Base-by-base conservation (phyloP, 2,329 filamentous ascomycete genomes). In the Botryotinia globosa region DNA sequence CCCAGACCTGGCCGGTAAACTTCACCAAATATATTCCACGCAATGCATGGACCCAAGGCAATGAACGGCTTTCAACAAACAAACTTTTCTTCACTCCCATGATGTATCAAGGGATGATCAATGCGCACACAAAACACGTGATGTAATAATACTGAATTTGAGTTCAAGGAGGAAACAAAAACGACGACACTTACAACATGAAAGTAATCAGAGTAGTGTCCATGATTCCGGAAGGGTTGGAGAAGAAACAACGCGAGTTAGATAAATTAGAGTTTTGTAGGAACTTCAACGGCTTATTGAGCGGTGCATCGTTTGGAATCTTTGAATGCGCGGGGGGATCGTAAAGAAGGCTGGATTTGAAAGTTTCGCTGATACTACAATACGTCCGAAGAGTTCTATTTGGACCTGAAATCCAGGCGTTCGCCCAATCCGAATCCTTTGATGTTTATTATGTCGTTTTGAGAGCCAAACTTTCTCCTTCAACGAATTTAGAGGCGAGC, bases 151-250 rank as follows among this genome's bases (percentile, higher is more conserved):
- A n/a, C 64, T 44, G 44, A 32, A 42, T 37, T 71, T 44, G 34
- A 65, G 59, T 34, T 71, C 20, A 20, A 34, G 34, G 69, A 45
- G 39, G 69, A 54, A 65, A 42, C 6, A 37, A 32, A 65, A 65
- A n/a, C 6, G 51, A 16, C 20, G 56, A 8, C 32, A 65, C 69
- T 65, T 84, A 91, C 89, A 91, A 82, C 82, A 89, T 85, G 81
- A 92, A 92, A 74, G 90, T 91, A 80, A 91, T 86, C 77, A 92
- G 87, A 73, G 90, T 90, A 34, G 89, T 91, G 59, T 78, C 78
- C 78, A 79, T 78, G 32, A 63, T 74, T 73, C 64, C 73, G 75
- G 64, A 72, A 69, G 69, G 75, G 74, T 75, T 54, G 71, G 74
- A 72, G 62, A 69, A 56, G 70, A 71, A 54, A 56, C n/a, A 32